Base-by-base conservation (phyloP, 306 rosid species). In the Macrotyloma uniflorum region DNA sequence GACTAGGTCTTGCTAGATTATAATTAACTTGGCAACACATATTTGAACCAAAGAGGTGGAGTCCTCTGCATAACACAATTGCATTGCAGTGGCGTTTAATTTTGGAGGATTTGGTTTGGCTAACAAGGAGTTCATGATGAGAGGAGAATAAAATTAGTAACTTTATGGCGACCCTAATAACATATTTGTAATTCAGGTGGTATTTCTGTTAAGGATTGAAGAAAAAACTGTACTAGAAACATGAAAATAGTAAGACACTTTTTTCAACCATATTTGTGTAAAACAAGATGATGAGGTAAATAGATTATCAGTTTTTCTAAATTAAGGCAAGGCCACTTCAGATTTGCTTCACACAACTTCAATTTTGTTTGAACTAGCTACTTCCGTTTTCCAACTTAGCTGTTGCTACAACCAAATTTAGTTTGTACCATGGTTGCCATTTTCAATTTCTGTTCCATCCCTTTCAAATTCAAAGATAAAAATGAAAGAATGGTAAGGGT, bases 271-370 rank as follows among this genome's bases (percentile, higher is more conserved):
- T 7, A 62, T 18, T 22, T 12, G n/a, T 23, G 50, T 6, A 35
- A 74, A 81, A 75, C 58, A 33, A 68, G 3, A 68, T 35, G 33
- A 0, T 22, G 14, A 32, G 67, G 5, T 26, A 57, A 58, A 68
- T n/a, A 22, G n/a, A 57, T 43, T 0, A n/a, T 30, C 12, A 33
- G 79, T 54, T 77, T 65, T 76, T 45, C 91, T 84, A 87, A 82
- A 87, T 78, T 84, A 75, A 91, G 89, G n/a, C 32, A 50, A 64
- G 12, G 49, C 38, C 78, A 75, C 58, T 74, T 77, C 43, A 76
- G 59, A 79, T 72, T 84, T 78, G 55, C 65, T 67, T 84, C 72
- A 49, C 67, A 0, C 59, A 75, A 75, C 77, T 55, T 75, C 13
- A 58, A 26, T 35, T 55, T 75, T 75, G 81, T 70, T 79, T 2